phyloP scores from a whole-genome alignment of 2,329 filamentous ascomycete species.

The Trichophyton schoenleinii region DNA sequence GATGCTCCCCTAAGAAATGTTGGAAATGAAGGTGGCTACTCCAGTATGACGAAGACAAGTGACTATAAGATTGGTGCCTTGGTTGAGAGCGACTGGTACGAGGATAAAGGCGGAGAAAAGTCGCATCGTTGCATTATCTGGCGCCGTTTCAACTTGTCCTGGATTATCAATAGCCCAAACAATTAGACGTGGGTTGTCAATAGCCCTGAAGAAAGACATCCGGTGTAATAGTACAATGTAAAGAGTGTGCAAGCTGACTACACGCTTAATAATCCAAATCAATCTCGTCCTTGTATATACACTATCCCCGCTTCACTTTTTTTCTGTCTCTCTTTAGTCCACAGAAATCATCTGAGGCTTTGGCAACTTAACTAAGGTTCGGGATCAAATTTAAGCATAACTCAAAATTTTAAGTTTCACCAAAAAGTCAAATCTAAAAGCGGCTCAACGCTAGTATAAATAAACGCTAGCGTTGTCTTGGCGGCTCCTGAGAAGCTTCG shows the following conservation, averaged over 20 bases:
- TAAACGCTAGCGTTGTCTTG: not conserved
- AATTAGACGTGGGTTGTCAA: not conserved
- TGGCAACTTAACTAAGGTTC: not conserved
- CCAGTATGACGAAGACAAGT: conserved; percentile 8
- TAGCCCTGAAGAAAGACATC: not conserved
- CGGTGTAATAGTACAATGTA: not conserved
- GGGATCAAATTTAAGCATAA: not conserved
- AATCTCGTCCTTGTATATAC: not conserved
- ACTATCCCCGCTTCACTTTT: not conserved
- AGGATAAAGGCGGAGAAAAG: conserved; percentile 1
- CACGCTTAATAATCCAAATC: not conserved
- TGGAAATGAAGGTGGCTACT: conserved; percentile 7
- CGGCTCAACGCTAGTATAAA: not conserved
- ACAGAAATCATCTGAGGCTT: not conserved
- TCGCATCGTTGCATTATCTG: conserved; percentile 7
- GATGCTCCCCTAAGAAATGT: conserved; percentile 3
- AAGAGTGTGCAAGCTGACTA: not conserved
- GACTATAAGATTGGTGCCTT: conserved; percentile 7
- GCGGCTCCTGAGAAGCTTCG: not conserved
- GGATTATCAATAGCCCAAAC: conserved; percentile 6
- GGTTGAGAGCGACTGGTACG: conserved; percentile 5
- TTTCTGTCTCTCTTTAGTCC: not conserved
- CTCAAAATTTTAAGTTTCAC: not conserved
- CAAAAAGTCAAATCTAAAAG: not conserved
- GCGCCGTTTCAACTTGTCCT: conserved; percentile 7